Percentiles rank a stretch among this genome's conserved stretches.
phyloP scores from a whole-genome alignment of 176 grass and related monocot species.

The Oryza nivara region DNA sequence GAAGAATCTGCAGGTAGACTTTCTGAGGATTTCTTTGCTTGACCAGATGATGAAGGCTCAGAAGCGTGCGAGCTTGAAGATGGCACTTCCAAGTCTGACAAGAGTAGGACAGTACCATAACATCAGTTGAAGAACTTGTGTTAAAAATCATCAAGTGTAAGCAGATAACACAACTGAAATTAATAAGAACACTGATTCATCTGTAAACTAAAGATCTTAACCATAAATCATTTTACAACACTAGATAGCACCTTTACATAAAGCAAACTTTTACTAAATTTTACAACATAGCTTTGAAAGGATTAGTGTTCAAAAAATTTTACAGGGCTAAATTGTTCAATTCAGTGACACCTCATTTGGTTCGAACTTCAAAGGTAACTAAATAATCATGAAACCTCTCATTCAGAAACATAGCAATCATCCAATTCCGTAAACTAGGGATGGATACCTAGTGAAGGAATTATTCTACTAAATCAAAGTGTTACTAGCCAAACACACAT shows the following conservation, averaged over 20 bases:
- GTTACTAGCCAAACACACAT: constrained; percentile 5
- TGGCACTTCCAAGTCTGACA: constrained; percentile 44
- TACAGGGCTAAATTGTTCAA: constrained; percentile 3
- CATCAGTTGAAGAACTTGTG: not conserved
- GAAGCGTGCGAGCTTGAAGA: constrained; percentile 45
- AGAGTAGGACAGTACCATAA: constrained; percentile 18
- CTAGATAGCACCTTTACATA: not conserved
- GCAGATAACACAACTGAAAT: not conserved
- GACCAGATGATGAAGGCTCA: constrained; percentile 46
- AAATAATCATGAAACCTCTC: not conserved
- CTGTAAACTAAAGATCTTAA: not conserved
- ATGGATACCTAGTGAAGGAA: constrained; percentile 21
- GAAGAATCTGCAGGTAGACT: constrained; percentile 27
- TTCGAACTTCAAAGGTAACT: not conserved
- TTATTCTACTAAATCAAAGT: not conserved
- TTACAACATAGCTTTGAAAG: not conserved
- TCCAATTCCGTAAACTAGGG: not conserved
- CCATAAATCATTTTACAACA: not conserved
- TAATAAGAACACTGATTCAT: not conserved
- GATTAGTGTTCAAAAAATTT: not conserved
- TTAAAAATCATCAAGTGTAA: constrained; percentile 19
- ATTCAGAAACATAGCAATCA: not conserved
- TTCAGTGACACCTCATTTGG: not conserved
- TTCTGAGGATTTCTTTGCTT: constrained; percentile 44
- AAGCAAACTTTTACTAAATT: not conserved